Evolutionary conservation across 1,284 basidiomycete genomes (phyloP).

Genomic region (Cutaneotrichosporon cavernicola): DNA sequence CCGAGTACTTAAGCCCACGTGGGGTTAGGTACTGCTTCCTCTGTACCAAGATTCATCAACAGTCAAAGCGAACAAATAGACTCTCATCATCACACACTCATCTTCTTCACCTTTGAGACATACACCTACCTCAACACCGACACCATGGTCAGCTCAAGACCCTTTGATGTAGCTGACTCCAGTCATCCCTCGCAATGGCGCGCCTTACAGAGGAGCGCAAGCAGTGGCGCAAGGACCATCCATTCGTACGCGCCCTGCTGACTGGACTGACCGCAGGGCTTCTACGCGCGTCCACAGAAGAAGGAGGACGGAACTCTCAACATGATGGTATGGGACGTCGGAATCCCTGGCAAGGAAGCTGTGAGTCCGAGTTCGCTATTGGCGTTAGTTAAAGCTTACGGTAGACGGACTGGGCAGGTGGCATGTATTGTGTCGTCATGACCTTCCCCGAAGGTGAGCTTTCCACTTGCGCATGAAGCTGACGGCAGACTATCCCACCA

Average conservation of each 20-base stretch:
- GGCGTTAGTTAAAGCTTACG: slow-evolving; percentile 24
- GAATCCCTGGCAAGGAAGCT: slow-evolving; percentile 79
- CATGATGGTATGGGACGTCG: slow-evolving; percentile 97
- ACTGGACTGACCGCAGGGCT: slow-evolving; percentile 64
- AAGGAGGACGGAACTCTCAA: slow-evolving; percentile 89
- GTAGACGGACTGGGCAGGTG: slow-evolving; percentile 95
- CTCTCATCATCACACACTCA: neutral
- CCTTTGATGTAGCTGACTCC: neutral
- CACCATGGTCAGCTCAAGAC: neutral
- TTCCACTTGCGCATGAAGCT: slow-evolving; percentile 11
- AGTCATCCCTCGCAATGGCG: slow-evolving; percentile 44
- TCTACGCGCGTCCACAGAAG: slow-evolving; percentile 91
- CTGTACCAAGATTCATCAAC: neutral
- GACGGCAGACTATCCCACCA: slow-evolving; percentile 50
- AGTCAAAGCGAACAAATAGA: neutral
- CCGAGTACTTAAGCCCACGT: neutral
- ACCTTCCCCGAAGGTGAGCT: slow-evolving; percentile 84
- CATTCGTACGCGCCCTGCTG: slow-evolving; percentile 70
- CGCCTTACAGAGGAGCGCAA: slow-evolving; percentile 83
- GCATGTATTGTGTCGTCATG: slow-evolving; percentile 90
- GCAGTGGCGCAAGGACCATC: slow-evolving; percentile 98
- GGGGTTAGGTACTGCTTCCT: neutral
- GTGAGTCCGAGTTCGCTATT: slow-evolving; percentile 58
- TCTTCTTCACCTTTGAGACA: neutral
- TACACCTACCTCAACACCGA: neutral